Evolutionary conservation across 345 rosid species (phyloP).

Genomic region (Populus alba): DNA sequence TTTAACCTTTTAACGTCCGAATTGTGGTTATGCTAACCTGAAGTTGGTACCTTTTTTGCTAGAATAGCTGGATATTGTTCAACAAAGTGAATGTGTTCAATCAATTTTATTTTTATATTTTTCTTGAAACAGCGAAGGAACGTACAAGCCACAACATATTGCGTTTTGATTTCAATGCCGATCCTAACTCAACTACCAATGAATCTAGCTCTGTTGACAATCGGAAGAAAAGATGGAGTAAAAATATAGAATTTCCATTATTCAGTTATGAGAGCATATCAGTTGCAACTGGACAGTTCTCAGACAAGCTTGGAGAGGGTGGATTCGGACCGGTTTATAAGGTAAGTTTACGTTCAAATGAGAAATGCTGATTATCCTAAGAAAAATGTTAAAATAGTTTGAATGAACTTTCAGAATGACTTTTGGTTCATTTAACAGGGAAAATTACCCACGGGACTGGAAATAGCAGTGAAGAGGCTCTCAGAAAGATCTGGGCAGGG

Average conservation of each 20-base stretch:
- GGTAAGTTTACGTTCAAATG: no score
- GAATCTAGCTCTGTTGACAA: neutral
- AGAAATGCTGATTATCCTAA: no score
- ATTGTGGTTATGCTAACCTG: no score
- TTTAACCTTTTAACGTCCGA: no score
- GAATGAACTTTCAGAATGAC: no score
- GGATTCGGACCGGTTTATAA: no score
- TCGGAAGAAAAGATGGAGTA: neutral
- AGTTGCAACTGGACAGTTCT: neutral
- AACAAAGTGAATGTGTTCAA: neutral
- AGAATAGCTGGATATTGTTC: neutral
- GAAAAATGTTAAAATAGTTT: no score
- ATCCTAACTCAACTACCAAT: neutral
- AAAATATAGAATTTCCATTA: neutral
- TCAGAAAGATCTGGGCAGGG: slow-evolving; percentile 5
- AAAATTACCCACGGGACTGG: neutral
- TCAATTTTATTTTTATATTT: neutral
- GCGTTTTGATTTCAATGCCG: neutral
- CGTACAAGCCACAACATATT: neutral
- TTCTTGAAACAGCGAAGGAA: neutral
- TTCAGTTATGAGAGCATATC: no score
- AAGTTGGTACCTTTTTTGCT: no score
- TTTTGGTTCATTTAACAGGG: neutral
- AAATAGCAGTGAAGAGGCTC: slow-evolving; percentile 3
- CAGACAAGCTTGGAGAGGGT: neutral